Evolutionary conservation across 805 yeast species (phyloP), one percentile per base, ranked within the genome.

Genomic region (Lipomyces anomalus): DNA sequence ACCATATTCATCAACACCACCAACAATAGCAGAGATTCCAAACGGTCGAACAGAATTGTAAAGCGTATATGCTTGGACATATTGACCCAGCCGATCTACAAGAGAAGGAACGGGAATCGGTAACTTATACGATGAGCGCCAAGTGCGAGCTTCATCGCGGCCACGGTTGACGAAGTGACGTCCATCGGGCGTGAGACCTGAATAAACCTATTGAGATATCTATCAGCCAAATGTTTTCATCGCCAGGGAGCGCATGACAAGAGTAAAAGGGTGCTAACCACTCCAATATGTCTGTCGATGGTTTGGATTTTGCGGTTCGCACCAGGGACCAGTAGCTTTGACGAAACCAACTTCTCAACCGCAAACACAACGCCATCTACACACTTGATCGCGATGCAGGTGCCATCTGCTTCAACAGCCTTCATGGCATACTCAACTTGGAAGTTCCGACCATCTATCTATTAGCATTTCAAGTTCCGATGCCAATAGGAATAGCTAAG

Each of bases 391-490:
- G 97, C 99, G 58, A 92, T 74, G 18, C 97, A 81, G 0, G 98
- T 92, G 7, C 96, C 94, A 40, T 96, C 96, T 61, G 88, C 89
- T 67, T 92, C 99, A 2, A 90, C 97, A 1, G 98, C 98, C 64
- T 92, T 92, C 60, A 84, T 75, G 26, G 99, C 99, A 61, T 92
- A 92, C 67, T 92, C 98, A 17, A 92, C 98, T 67, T 92, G 99
- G 71, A 92, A 92, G 66, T 85, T 86, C 70, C 95, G 77, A 34
- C 95, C 95, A 64, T 87, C 95, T 67, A 74, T 70, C n/a, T 73
- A 67, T 44, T 64, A 67, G 74, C 69, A 61, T 76, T 23, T 16
- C 24, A 16, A 30, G 22, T 35, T 16, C 43, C 28, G 6, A 18
- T 7, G 39, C 16, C 13, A 35, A 9, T 22, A 17, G 17, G 29